Base-by-base conservation (phyloP, 176 grass and related monocot species). In the Elymus sibiricus region DNA sequence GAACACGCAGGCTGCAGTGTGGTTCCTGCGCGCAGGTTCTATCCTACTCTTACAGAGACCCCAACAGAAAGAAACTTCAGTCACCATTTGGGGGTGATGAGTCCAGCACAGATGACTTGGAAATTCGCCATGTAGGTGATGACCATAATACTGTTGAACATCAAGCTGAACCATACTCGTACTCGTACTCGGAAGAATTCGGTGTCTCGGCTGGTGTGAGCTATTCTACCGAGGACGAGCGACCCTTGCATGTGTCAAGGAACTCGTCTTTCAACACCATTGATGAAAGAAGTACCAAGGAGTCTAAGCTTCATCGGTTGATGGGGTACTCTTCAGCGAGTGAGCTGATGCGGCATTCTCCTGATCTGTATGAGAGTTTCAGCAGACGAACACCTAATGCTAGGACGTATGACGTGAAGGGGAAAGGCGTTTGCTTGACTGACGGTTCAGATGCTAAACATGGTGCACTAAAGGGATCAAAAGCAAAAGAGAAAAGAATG, bases 291-390 rank as follows among this genome's bases (percentile, higher is more conserved):
- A 82, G 17, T 66, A 43, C 22, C 38, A 91, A 24, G 43, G 82
- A 87, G 64, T 90, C 85, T 28, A 90, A 88, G 61, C 91, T 93
- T 37, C 93, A 95, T 83, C 85, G 84, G 64, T 76, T 95, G 60
- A 93, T 98, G 93, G 93, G 95, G n/a, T 93, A 97, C 84, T 88
- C 89, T 35, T 94, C 92, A 9, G 92, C 84, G 7, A 94, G 87
- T 25, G 87, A 91, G 63, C 35, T 94, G 70, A 53, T 85, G 32
- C 51, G 49, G 34, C 56, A 60, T 8, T 80, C 81, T 11, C 85
- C 85, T 4, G 76, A 84, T 62, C 89, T 91, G 1, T 91, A 80
- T 42, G 82, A 91, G 51, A 91, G 89, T 71, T 84, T 91, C 69
- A 64, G 67, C 69, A 53, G 76, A 17, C 85, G 76, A 17, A 26